Base-by-base conservation (phyloP, 2,329 filamentous ascomycete genomes). In the Xylaria sp. region DNA sequence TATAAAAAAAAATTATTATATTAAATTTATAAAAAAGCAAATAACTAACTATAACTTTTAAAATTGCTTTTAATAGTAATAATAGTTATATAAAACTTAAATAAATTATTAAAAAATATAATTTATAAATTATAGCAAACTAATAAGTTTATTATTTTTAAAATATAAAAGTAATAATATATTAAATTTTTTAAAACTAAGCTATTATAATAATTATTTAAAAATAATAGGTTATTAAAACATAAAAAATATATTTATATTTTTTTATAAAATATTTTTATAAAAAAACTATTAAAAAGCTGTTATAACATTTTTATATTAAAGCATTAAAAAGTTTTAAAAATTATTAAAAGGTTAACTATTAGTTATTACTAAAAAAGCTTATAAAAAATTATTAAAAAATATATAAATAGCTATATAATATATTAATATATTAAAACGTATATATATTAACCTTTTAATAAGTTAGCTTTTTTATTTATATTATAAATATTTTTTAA, bases 61-160 rank as follows among this genome's bases (percentile, higher is more conserved):
- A 34, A 34, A 34, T 9, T 34, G 9, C 12, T 45, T 45, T 7
- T 45, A 45, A 45, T 45, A 45, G 12, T 45, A 45, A 3, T 45
- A n/a, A 12, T 45, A 45, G 12, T 45, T 45, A 14, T 7, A 45
- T 6, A 45, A 45, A 45, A n/a, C 39, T 34, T 34, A 34, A 34
- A 34, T 34, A 34, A 34, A 34, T 34, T n/a, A 11, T n/a, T 45
- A 45, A 45, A 14, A 14, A 45, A 45, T 45, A 45, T n/a, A 6
- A 45, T 45, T 45, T 7, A 45, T 6, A 45, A 45, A 45, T 4
- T 45, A 7, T 45, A 45, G 12, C 12, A 45, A 45, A n/a, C 12
- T 45, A 45, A 45, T 14, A 45, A 45, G 39, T 45, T 45, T 45
- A 45, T 45, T 45, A 45, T 45, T 45, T 45, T 45, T 7, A 45